phyloP scores from a whole-genome alignment of 495 filamentous ascomycete species.

The Pyrenopolyporus hunteri region DNA sequence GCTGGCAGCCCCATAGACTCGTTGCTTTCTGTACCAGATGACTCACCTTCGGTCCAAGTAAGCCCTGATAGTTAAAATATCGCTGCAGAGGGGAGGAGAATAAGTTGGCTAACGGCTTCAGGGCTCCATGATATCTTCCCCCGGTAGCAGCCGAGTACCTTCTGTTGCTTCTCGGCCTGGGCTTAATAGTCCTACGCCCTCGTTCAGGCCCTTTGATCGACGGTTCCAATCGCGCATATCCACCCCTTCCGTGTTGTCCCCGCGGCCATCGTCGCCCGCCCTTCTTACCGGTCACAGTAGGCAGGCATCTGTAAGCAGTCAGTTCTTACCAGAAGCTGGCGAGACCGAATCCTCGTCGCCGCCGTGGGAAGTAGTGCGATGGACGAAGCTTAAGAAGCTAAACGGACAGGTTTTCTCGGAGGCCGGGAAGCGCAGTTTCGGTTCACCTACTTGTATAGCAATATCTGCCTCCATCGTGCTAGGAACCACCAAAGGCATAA shows the following conservation, averaged over 20 bases:
- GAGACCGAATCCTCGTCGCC: slow-evolving; percentile 71
- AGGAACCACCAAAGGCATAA: slow-evolving; percentile 91
- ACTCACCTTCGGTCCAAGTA: slow-evolving; percentile 88
- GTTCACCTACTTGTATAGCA: slow-evolving; percentile 86
- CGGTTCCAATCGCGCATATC: slow-evolving; percentile 88
- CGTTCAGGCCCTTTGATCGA: slow-evolving; percentile 90
- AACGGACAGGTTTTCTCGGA: slow-evolving; percentile 94
- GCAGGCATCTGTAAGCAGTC: slow-evolving; percentile 70
- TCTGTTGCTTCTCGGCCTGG: slow-evolving; percentile 55
- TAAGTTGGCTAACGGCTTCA: slow-evolving; percentile 49
- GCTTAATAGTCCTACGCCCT: slow-evolving; percentile 69
- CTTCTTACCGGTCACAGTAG: slow-evolving; percentile 78
- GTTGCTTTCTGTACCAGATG: slow-evolving; percentile 76
- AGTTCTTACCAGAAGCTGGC: slow-evolving; percentile 59
- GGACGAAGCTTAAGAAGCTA: slow-evolving; percentile 92
- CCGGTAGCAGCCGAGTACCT: slow-evolving; percentile 65
- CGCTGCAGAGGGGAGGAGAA: neutral
- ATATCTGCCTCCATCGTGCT: slow-evolving; percentile 89
- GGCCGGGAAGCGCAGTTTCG: slow-evolving; percentile 89
- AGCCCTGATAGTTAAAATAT: slow-evolving; percentile 29
- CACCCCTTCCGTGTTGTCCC: slow-evolving; percentile 59
- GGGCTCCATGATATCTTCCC: slow-evolving; percentile 83
- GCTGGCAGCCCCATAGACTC: slow-evolving; percentile 57
- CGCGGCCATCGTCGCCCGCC: slow-evolving; percentile 78
- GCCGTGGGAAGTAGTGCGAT: slow-evolving; percentile 96